Base-by-base conservation (phyloP, 208 protist genomes). In the Trypanosomatidae sp. region DNA sequence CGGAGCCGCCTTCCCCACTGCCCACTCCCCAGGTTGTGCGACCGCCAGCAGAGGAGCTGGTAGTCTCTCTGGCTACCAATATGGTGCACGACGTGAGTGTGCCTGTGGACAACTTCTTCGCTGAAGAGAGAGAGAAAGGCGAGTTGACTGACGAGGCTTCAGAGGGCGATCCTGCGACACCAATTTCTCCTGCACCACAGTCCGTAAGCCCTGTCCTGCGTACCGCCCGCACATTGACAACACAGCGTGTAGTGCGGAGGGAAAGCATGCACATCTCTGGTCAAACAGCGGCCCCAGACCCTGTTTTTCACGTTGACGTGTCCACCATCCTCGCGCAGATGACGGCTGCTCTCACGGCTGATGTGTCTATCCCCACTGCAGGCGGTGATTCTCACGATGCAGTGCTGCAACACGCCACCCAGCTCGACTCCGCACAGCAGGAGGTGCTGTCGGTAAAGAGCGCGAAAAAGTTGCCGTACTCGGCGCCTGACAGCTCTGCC, bases 261-360 rank as follows among this genome's bases (percentile, higher is more conserved):
- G 39, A 30, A 5, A 8, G 6, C 52, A 25, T 60, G 12, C 25
- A 47, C 13, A 10, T 39, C 39, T 41, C n/a, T 17, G 49, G 36
- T 28, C 22, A 33, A 10, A 22, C 28, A 2, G 33, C 25, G 28
- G n/a, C 62, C 17, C 13, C 53, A 6, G 22, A 59, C 15, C 39
- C 59, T 25, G 64, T 41, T 0, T 50, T 67, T 1, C 55, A 71
- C 25, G 59, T 22, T 2, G 76, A 80, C 9, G 70, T 80, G 28
- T 74, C 76, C 17, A 55, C 49, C 8, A 67, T 80, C 12, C 41
- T 80, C 2, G 70, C 70, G 13, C 41, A 75, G 43, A 80, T 80
- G 76, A 76, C 70, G 15, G 70, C 76, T 12, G 76, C 70, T 13
- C 59, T 80, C 28, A 41, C 76, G 3, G 55, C 69, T 36, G 46